Evolutionary conservation across 331 rosid genomes (phyloP), one percentile per base, ranked within the genome.

Genomic region (Telfairia occidentalis): DNA sequence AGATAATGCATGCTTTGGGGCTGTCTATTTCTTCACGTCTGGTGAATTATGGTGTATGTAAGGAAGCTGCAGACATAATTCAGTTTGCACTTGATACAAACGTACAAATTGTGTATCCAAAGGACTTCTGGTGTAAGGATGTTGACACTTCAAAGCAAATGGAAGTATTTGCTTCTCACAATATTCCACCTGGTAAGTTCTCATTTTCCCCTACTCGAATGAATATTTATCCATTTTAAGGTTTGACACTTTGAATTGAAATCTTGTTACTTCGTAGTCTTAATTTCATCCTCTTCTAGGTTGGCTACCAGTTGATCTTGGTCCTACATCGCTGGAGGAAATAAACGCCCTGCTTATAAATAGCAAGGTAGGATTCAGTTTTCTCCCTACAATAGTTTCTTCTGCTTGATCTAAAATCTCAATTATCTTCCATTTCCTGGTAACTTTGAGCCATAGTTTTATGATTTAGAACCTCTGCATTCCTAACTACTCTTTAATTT

Each of bases 261-360:
- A 40, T 35, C 58, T 46, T 70, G 42, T 45, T 32, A 37, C 19
- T 49, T 77, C 2, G 5, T 35, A 35, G 38, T 65, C 50, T 65
- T 12, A 29, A 43, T 34, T 32, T 65, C 10, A 64, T 67, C 5
- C 34, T 70, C 75, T 76, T 80, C 72, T 80, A 94, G 96, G 88
- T 52, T 94, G 97, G 97, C 78, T 78, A 57, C 98, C 97, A 77
- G 79, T 87, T 45, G 98, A 94, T 81, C 85, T 89, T 80, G 98
- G 98, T 73, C 96, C 96, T 57, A 61, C 16, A 63, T 88, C 98
- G 42, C 75, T 88, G 80, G 83, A 85, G 21, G 94, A 88, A 81
- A 81, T 94, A 48, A 79, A 81, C 61, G 86, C 85, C 79, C 75
- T 80, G 43, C 92, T 94, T 79, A 63, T 79, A 74, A 79, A 77